These are phyloP conservation scores for Bothriochloa decipiens DNA, from an alignment of 176 grass and related monocot species.

Conservation along the genomic window DNA sequence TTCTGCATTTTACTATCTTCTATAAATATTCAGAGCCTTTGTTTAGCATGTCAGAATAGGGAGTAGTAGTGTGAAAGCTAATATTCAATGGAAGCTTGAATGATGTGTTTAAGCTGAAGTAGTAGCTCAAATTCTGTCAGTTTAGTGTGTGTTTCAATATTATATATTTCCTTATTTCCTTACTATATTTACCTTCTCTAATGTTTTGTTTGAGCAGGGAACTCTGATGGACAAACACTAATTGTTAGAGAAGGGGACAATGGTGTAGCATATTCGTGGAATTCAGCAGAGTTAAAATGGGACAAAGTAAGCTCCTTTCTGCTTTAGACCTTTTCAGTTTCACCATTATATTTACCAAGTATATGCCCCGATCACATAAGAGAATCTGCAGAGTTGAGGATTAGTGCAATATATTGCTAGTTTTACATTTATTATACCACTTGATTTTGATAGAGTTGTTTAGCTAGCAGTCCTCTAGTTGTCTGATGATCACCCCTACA, in stretches of 20 bases:
- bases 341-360: neutral
- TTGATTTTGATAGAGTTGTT: constrained; percentile 27
- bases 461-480: neutral
- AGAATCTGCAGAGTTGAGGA: constrained; percentile 1
- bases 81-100: neutral
- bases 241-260: constrained; percentile 95
- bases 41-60: neutral
- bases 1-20: neutral
- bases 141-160: neutral
- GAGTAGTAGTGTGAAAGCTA: neutral
- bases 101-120: constrained; percentile 6
- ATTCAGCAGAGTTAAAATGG: constrained; percentile 78
- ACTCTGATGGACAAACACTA: constrained; percentile 75
- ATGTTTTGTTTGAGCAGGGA: constrained; percentile 57
- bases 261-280: constrained; percentile 97
- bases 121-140: neutral
- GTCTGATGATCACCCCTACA: neutral
- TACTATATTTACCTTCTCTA: constrained; percentile 10
- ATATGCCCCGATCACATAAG: neutral
- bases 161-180: constrained; percentile 12
- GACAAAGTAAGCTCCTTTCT: constrained; percentile 68
- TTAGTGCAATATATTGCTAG: constrained; percentile 6
- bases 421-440: neutral
- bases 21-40: constrained; percentile 28
- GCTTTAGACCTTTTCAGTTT: constrained; percentile 14